A percentile compares a stretch with the other conserved stretches of the same genome.
phyloP scores from a whole-genome alignment of 257 asterid species.

The Nicotiana undulata region DNA sequence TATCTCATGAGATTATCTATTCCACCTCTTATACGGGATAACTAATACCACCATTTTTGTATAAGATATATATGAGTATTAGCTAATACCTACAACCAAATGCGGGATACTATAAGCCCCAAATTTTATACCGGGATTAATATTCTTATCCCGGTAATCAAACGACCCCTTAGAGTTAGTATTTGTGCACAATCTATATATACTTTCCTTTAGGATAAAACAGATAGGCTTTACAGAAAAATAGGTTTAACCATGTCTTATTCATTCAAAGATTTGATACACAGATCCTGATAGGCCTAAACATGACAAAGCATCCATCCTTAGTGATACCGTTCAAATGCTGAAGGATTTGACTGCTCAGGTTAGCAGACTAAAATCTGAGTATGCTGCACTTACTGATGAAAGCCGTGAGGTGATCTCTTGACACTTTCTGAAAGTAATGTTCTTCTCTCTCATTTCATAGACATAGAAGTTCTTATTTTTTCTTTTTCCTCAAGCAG shows the following conservation, averaged over 20 bases:
- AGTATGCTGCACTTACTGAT: constrained; percentile 68
- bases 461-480: constrained; percentile 12
- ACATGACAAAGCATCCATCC: constrained; percentile 96
- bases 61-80: too few species aligned
- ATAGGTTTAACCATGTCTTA: not conserved
- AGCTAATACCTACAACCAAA: too few species aligned
- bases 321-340: constrained; percentile 80
- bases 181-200: not conserved
- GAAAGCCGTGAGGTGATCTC: constrained; percentile 85
- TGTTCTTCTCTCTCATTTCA: not conserved
- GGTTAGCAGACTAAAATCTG: constrained; percentile 74
- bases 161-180: not conserved
- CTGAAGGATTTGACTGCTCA: constrained; percentile 82
- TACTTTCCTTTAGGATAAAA: not conserved
- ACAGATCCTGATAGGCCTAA: constrained; percentile 99
- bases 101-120: too few species aligned
- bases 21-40: too few species aligned
- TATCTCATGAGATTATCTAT: too few species aligned
- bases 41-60: too few species aligned
- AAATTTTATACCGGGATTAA: too few species aligned
- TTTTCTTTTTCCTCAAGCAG: constrained; percentile 30
- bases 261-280: constrained; percentile 14
- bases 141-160: not conserved
- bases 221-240: not conserved
- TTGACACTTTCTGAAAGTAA: not conserved